Evolutionary conservation across 2,329 filamentous ascomycete species (phyloP), one percentile per base, ranked within the genome.

Genomic region (Colletotrichum melonis): DNA sequence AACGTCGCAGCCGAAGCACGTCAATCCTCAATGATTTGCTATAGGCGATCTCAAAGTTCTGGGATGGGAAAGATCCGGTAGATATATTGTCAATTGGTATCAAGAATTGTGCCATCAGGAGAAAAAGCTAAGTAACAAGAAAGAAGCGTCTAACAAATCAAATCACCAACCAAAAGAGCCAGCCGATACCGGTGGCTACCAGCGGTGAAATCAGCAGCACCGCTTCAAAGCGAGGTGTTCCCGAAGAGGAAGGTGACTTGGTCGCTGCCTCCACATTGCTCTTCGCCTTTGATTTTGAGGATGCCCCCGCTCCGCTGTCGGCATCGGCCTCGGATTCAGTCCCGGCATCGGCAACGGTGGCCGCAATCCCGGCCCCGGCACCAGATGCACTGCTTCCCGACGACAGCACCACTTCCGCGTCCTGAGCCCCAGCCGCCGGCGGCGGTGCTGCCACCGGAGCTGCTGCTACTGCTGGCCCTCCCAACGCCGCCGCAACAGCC

Each of bases 401-500:
- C 22, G 19, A 22, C 4, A 24, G 5, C 12, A 9, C 30, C 14
- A 5, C 11, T 24, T 66, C 42, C 3, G 32, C 26, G 12, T 7
- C 22, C 11, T n/a, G 35, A 0, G 46, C 30, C 19, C 63, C 54
- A 6, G 35, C 4, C 54, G 77, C 78, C 5, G 38, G 14, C 38
- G 75, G 75, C 3, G 42, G 42, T n/a, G 42, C 42, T 11, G 19
- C 19, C 19, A n/a, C 42, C 42, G 42, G 42, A n/a, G 19, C 42
- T 9, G 42, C 19, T 49, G 19, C 42, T 9, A 4, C 6, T 49
- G 42, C 16, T 19, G 14, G 78, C 78, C 38, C 79, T 49, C 42
- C 77, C 35, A 84, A 78, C 11, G 81, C 74, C 56, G 78, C 79
- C 16, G 80, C 80, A 19, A 86, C 81, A 26, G 80, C 81, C 22